These are phyloP conservation scores for Vigna reflexopilosa DNA, from an alignment of 306 rosid genomes.

Conservation along the genomic window DNA sequence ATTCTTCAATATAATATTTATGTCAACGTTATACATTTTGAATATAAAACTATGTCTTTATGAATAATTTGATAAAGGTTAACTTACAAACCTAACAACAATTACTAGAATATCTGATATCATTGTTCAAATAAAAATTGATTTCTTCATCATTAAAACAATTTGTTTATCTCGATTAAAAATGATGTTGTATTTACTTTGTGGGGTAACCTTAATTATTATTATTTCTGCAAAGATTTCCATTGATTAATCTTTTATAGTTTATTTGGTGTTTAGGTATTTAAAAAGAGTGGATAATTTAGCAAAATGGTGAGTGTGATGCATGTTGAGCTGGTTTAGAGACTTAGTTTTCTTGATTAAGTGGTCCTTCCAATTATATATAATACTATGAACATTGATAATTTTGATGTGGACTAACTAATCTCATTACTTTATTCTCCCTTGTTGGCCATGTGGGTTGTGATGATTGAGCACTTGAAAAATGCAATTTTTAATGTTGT, in stretches of 20 bases:
- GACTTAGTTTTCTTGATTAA: slow-evolving; percentile 32
- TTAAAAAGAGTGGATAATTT: slow-evolving; percentile 17
- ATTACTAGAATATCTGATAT: no score
- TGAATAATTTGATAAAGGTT: no score
- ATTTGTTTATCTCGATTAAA: not conserved
- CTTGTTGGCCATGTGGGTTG: slow-evolving; percentile 36
- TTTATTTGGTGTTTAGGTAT: slow-evolving; percentile 9
- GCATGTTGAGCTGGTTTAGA: slow-evolving; percentile 37
- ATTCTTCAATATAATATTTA: no score
- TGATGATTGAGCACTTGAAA: slow-evolving; percentile 22
- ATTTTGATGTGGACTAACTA: slow-evolving; percentile 22
- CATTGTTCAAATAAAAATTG: no score
- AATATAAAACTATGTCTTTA: no score
- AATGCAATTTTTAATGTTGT: slow-evolving; percentile 12
- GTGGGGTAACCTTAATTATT: not conserved
- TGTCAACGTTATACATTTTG: no score
- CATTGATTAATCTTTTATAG: not conserved
- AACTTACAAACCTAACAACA: no score
- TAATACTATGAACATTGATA: not conserved
- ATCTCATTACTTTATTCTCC: slow-evolving; percentile 10
- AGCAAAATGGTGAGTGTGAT: slow-evolving; percentile 25
- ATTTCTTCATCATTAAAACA: not conserved
- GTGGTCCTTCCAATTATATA: slow-evolving; percentile 14
- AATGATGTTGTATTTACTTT: no score
- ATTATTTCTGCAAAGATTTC: not conserved